Conservation (phyloP, 2,329 filamentous ascomycete genomes). For the Dryadomyces sulphureus region DNA sequence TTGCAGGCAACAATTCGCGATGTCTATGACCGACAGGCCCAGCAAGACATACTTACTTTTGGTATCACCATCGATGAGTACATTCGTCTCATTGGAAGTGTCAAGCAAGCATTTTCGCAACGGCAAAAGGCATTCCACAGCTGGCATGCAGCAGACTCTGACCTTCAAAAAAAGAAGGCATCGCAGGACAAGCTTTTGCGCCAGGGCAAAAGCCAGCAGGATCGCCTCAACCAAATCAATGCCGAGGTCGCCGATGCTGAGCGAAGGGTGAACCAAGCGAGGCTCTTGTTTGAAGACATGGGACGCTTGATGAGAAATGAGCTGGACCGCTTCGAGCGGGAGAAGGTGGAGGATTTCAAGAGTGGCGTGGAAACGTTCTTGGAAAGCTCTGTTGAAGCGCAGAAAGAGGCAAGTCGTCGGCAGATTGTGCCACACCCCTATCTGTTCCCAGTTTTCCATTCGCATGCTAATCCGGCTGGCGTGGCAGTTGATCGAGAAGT, state of each 20-base stretch:
- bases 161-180: constrained; percentile 76
- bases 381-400: constrained; percentile 91
- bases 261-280: constrained; percentile 77
- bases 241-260: constrained; percentile 94
- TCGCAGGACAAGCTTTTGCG: constrained; percentile 89
- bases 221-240: constrained; percentile 79
- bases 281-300: constrained; percentile 93
- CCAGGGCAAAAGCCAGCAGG: constrained; percentile 91
- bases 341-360: constrained; percentile 99
- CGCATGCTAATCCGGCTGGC: constrained; percentile 11
- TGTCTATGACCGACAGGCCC: constrained; percentile 89
- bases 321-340: constrained; percentile 83
- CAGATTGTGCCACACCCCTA: background rate
- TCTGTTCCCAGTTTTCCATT: background rate
- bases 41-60: constrained; percentile 90
- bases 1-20: constrained; percentile 88
- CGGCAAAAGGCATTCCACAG: constrained; percentile 91
- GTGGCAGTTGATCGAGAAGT: constrained; percentile 59
- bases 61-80: constrained; percentile 98
- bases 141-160: constrained; percentile 83
- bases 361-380: constrained; percentile 94
- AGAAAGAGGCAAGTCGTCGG: constrained; percentile 68
- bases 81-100: constrained; percentile 84
- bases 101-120: constrained; percentile 85
- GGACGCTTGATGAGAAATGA: constrained; percentile 81